Percentiles rank a stretch among this genome's conserved stretches.
These are phyloP conservation scores for Mycena vitilis DNA, from an alignment of 768 basidiomycete species.

Conservation along the genomic window DNA sequence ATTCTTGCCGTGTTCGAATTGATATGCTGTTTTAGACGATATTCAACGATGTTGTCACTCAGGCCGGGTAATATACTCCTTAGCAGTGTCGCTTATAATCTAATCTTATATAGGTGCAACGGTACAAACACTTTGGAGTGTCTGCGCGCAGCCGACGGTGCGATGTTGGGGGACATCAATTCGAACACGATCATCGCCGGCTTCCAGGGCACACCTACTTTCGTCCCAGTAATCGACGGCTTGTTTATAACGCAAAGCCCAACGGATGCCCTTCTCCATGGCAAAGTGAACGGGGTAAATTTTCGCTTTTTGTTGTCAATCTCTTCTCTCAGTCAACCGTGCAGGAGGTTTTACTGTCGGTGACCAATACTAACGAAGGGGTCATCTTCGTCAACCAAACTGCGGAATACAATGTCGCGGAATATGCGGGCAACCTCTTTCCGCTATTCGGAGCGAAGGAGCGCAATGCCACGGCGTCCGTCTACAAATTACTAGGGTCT, in stretches of 20 bases:
- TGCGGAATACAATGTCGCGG: constrained; percentile 23
- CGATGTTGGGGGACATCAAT: constrained; percentile 39
- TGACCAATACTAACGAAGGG: constrained; percentile 43
- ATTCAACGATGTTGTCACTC: constrained; percentile 11
- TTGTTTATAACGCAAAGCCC: constrained; percentile 47
- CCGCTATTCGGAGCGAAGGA: constrained; percentile 28
- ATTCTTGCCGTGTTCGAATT: neutral
- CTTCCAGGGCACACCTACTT: constrained; percentile 40
- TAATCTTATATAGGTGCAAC: neutral
- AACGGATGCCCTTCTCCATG: constrained; percentile 38
- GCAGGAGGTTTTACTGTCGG: constrained; percentile 36
- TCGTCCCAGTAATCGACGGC: constrained; percentile 46
- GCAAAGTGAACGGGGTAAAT: constrained; percentile 1
- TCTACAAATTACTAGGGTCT: constrained; percentile 35
- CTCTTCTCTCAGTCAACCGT: neutral
- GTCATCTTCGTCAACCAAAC: constrained; percentile 35
- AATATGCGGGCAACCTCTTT: constrained; percentile 39
- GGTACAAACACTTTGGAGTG: constrained; percentile 2
- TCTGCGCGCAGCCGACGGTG: constrained; percentile 9
- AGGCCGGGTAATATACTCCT: constrained; percentile 8
- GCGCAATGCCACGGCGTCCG: constrained; percentile 10
- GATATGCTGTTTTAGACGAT: neutral
- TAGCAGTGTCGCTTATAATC: too few relatives aligned
- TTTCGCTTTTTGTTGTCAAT: neutral
- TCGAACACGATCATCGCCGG: constrained; percentile 20